Evolutionary conservation across 139 green algal genomes (phyloP).

Genomic region (Ulvella scutata): DNA sequence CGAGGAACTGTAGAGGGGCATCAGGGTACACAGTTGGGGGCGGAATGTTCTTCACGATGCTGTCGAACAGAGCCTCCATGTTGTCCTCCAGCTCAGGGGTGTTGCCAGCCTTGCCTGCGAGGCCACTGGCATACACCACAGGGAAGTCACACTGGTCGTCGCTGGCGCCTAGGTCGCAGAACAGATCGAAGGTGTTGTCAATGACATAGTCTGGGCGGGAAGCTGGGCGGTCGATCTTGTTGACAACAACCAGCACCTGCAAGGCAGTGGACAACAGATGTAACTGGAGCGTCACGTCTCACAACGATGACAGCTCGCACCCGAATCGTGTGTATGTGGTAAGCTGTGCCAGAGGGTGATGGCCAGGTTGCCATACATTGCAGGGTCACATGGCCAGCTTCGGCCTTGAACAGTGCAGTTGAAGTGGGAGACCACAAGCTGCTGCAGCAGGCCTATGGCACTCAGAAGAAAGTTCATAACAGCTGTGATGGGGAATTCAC

Average conservation of each 20-base stretch:
- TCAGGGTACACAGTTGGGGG: constrained; percentile 48
- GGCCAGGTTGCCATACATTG: too few species aligned
- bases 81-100: constrained; percentile 54
- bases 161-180: constrained; percentile 82
- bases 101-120: constrained; percentile 73
- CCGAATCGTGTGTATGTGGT: too few species aligned
- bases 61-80: constrained; percentile 87
- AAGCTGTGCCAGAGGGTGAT: too few species aligned
- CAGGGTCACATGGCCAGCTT: too few species aligned
- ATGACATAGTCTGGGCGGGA: constrained; percentile 68
- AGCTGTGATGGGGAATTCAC: too few species aligned
- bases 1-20: constrained; percentile 81
- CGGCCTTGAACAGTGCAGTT: too few species aligned
- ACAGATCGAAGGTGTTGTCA: constrained; percentile 88
- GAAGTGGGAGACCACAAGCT: too few species aligned
- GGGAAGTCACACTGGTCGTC: constrained; percentile 95
- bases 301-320: too few species aligned
- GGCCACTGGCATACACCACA: constrained; percentile 84
- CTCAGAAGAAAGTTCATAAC: too few species aligned
- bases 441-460: too few species aligned
- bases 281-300: too few species aligned
- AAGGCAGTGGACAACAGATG: too few species aligned
- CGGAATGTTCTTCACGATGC: constrained; percentile 64
- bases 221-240: constrained; percentile 88
- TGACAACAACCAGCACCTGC: constrained; percentile 88